A percentile compares a stretch with the other conserved stretches of the same genome.
These are phyloP conservation scores for Trichophyton benhamiae DNA, from an alignment of 2,329 filamentous ascomycete genomes.

Conservation along the genomic window DNA sequence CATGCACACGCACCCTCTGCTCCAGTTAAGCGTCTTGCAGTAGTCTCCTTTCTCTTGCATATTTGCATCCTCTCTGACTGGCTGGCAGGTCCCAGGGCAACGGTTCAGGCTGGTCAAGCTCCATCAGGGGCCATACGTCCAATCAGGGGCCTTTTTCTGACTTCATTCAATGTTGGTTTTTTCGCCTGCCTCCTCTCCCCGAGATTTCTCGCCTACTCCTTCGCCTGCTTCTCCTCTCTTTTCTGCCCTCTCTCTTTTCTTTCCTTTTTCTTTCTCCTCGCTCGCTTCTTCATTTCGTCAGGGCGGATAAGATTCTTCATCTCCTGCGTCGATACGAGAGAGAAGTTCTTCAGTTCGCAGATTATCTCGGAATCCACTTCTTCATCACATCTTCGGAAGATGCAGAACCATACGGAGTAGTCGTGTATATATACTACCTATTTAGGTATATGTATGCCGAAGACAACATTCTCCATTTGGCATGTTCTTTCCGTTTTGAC, in stretches of 20 bases:
- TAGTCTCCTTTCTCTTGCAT: background rate
- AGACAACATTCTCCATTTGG: background rate
- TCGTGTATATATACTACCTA: no score
- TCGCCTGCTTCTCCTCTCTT: background rate
- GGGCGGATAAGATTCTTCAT: slow-evolving; percentile 1
- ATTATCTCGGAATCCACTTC: background rate
- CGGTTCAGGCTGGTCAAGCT: slow-evolving; percentile 11
- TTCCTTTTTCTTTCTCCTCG: background rate
- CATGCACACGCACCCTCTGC: background rate
- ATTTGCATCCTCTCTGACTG: slow-evolving; percentile 3
- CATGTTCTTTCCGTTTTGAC: background rate
- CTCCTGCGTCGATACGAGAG: background rate
- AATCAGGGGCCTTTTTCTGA: slow-evolving; percentile 6
- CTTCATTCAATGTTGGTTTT: slow-evolving; percentile 10
- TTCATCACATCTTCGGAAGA: no score
- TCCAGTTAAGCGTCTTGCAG: background rate
- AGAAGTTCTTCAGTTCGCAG: background rate
- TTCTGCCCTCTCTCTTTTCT: background rate
- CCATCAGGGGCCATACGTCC: slow-evolving; percentile 7
- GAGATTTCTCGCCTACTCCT: background rate
- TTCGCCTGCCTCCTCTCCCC: background rate
- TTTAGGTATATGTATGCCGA: background rate
- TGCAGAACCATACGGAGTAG: no score
- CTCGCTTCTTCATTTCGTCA: background rate
- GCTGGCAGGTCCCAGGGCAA: slow-evolving; percentile 7